phyloP scores from a whole-genome alignment of 345 rosid species.

The Eucalyptus regnans region DNA sequence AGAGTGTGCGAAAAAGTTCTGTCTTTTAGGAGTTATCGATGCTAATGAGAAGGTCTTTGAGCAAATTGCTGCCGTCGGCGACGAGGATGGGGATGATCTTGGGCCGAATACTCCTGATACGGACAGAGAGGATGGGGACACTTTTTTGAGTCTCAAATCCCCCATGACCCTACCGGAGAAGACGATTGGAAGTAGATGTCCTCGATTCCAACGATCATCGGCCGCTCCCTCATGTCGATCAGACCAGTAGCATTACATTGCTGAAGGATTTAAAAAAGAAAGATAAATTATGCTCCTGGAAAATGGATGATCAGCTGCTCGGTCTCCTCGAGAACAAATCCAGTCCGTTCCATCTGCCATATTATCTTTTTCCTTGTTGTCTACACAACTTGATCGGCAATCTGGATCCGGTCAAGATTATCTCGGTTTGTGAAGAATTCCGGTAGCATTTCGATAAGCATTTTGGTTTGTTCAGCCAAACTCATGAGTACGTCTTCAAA shows the following conservation, averaged over 20 bases:
- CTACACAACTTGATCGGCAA: no score
- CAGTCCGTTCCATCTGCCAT: no score
- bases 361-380: rapidly evolving
- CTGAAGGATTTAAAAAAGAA: no score
- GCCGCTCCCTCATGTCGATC: not conserved
- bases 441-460: no score
- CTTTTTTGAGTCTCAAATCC: slow-evolving; percentile 3
- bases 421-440: no score
- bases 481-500: rapidly evolving
- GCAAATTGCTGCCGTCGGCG: not conserved
- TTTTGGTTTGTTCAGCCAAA: no score
- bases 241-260: not conserved
- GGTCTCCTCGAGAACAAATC: no score
- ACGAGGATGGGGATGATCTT: not conserved
- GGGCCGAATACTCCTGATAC: slow-evolving; percentile 34
- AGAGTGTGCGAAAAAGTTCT: not conserved
- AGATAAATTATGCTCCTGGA: no score
- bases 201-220: not conserved
- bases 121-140: slow-evolving; percentile 24
- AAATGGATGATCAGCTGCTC: no score
- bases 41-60: not conserved
- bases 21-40: not conserved
- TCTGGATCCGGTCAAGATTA: rapidly evolving
- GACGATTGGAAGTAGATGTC: not conserved
- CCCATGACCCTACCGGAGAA: not conserved